A percentile compares a stretch with the other conserved stretches of the same genome.
phyloP scores from a whole-genome alignment of 2,329 filamentous ascomycete species.

The Pyrenochaeta sp. region DNA sequence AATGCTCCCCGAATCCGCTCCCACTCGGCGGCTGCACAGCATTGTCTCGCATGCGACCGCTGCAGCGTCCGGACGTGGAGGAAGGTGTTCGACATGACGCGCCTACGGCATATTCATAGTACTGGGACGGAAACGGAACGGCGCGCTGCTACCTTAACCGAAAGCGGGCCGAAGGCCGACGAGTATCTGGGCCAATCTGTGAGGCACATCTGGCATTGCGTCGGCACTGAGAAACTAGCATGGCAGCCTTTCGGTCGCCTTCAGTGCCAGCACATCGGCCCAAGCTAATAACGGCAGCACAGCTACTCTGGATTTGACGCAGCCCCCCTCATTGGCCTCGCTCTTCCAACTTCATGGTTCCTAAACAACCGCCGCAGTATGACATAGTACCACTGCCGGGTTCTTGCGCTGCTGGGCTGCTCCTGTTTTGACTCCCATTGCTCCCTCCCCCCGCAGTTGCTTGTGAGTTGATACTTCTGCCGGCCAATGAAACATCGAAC shows the following conservation, averaged over 20 bases:
- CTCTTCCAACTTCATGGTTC: constrained; percentile 26
- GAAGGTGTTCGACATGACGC: constrained; percentile 33
- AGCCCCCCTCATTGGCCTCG: constrained; percentile 33
- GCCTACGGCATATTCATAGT: constrained; percentile 23
- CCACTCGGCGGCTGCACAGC: constrained; percentile 19
- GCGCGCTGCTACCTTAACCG: constrained; percentile 35
- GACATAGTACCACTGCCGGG: constrained; percentile 40
- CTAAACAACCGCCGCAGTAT: constrained; percentile 30
- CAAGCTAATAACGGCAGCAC: constrained; percentile 34
- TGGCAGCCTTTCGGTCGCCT: constrained; percentile 30
- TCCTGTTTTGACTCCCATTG: constrained; percentile 28
- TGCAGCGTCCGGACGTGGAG: constrained; percentile 25
- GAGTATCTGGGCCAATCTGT: constrained; percentile 31
- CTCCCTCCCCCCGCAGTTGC: constrained; percentile 34
- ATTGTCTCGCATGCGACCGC: constrained; percentile 20
- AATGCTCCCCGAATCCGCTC: constrained; percentile 9
- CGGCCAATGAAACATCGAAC: constrained; percentile 36
- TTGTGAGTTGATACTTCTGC: constrained; percentile 29
- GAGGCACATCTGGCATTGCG: constrained; percentile 37
- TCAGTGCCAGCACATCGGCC: constrained; percentile 42
- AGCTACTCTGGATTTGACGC: constrained; percentile 22
- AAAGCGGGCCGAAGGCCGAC: constrained; percentile 28
- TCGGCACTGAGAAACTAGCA: constrained; percentile 35
- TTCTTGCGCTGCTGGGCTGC: constrained; percentile 32
- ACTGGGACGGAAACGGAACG: constrained; percentile 42